These are phyloP conservation scores for Ilex paraguariensis DNA, from an alignment of 305 asterid species.

Conservation along the genomic window DNA sequence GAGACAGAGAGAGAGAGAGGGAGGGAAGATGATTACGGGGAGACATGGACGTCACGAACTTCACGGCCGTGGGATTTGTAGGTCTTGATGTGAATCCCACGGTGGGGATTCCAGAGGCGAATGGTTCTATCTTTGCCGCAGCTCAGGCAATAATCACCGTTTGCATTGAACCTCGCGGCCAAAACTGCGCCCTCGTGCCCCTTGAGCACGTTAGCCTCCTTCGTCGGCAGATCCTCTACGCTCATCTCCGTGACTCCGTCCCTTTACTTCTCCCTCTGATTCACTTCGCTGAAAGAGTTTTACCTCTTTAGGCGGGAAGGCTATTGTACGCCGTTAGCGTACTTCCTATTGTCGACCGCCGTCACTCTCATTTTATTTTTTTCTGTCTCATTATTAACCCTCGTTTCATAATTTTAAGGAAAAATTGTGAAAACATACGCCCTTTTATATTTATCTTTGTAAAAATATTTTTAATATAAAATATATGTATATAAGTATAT, in stretches of 20 bases:
- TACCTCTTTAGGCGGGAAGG: slow-evolving; percentile 9
- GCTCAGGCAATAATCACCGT: slow-evolving; percentile 86
- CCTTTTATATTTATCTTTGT: too few species aligned
- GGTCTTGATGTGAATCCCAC: slow-evolving; percentile 81
- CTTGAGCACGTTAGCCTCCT: slow-evolving; percentile 64
- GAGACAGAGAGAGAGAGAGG: too few species aligned
- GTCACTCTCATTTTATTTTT: too few species aligned
- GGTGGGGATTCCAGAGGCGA: slow-evolving; percentile 95
- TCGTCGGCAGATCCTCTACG: slow-evolving; percentile 44
- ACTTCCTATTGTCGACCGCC: too few species aligned
- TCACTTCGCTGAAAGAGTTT: too few species aligned
- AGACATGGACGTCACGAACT: slow-evolving; percentile 86
- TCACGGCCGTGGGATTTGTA: slow-evolving; percentile 93
- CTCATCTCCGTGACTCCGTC: slow-evolving; percentile 21
- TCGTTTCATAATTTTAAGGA: too few species aligned
- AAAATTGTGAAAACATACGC: too few species aligned
- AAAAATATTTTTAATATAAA: too few species aligned
- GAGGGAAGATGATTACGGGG: slow-evolving; percentile 30
- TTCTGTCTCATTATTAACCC: too few species aligned
- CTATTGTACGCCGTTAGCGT: background rate
- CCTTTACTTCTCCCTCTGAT: too few species aligned
- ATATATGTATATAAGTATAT: too few species aligned
- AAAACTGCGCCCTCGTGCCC: slow-evolving; percentile 93
- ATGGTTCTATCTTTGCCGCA: slow-evolving; percentile 94
- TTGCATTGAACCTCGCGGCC: slow-evolving; percentile 83